Conservation (phyloP, 2,329 filamentous ascomycete species). For the Rhinocladiella similis region DNA sequence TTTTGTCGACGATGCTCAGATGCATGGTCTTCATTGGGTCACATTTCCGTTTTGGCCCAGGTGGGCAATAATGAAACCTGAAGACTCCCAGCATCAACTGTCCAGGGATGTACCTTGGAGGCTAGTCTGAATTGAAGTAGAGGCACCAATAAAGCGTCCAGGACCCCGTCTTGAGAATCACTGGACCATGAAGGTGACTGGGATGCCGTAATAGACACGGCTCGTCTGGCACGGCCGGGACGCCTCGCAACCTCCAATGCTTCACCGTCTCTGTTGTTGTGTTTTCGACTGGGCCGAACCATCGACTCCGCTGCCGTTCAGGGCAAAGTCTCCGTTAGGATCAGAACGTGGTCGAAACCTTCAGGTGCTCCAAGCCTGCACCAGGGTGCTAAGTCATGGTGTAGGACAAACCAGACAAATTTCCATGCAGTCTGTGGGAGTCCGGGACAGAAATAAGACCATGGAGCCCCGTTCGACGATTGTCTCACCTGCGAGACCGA, state of each 20-base stretch:
- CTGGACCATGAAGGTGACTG: not conserved
- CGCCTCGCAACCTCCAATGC: not conserved
- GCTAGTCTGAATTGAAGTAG: not conserved
- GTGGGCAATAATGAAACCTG: not conserved
- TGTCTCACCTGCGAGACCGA: not conserved
- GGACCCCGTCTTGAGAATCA: not conserved
- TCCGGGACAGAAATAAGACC: not conserved
- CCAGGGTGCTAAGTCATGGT: not conserved
- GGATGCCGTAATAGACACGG: not conserved
- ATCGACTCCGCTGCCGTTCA: not conserved
- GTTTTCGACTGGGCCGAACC: not conserved
- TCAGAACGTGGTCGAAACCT: not conserved
- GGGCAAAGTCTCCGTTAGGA: not conserved
- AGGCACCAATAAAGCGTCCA: not conserved
- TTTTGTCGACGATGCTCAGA: not conserved
- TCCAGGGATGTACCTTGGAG: constrained; percentile 1
- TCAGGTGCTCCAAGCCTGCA: not conserved
- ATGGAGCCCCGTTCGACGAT: not conserved
- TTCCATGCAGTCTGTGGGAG: not conserved
- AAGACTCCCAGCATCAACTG: not conserved
- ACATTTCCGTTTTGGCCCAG: not conserved
- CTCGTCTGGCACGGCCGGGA: not conserved
- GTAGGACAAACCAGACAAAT: not conserved
- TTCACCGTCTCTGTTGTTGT: not conserved
- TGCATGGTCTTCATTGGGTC: not conserved